A percentile compares a stretch with the other conserved stretches of the same genome.
phyloP scores from a whole-genome alignment of 805 yeast genomes.

The Ogataea nonfermentans region DNA sequence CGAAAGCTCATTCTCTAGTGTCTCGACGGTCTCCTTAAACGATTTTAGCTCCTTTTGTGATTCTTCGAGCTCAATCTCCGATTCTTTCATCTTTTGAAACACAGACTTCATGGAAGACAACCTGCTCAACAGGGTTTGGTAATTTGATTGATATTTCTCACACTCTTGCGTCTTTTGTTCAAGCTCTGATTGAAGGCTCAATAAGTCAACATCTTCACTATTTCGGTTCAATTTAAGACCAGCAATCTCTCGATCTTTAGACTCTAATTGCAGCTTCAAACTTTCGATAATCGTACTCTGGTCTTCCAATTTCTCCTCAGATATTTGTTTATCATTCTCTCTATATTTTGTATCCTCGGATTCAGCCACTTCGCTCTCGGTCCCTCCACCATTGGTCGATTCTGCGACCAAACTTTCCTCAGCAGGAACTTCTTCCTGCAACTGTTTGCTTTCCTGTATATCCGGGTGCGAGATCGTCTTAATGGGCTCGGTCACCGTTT shows the following conservation, averaged over 20 bases:
- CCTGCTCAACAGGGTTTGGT: constrained; percentile 59
- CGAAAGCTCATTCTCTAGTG: constrained; percentile 35
- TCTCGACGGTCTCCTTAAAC: constrained; percentile 35
- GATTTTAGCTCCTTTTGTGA: constrained; percentile 47
- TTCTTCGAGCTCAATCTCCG: constrained; percentile 59
- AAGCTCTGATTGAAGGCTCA: constrained; percentile 30
- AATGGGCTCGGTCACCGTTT: background rate
- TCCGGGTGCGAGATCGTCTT: background rate
- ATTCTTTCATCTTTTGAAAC: constrained; percentile 69
- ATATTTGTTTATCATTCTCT: background rate
- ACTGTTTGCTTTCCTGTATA: background rate
- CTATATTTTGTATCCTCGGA: background rate
- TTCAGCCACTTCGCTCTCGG: background rate
- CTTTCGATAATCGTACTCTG: background rate
- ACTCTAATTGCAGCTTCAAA: constrained; percentile 4
- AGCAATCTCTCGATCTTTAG: constrained; percentile 6
- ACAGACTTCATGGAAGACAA: constrained; percentile 72
- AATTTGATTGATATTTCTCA: constrained; percentile 55
- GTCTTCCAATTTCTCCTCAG: background rate
- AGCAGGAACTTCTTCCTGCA: background rate
- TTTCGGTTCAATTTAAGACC: background rate
- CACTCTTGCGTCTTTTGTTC: constrained; percentile 46
- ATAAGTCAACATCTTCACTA: background rate
- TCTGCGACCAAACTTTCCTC: constrained; percentile 1
- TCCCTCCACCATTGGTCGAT: constrained; percentile 5